A percentile compares a stretch with the other conserved stretches of the same genome.
phyloP scores from a whole-genome alignment of 2,329 filamentous ascomycete species.

The Calonectria ilicicola region DNA sequence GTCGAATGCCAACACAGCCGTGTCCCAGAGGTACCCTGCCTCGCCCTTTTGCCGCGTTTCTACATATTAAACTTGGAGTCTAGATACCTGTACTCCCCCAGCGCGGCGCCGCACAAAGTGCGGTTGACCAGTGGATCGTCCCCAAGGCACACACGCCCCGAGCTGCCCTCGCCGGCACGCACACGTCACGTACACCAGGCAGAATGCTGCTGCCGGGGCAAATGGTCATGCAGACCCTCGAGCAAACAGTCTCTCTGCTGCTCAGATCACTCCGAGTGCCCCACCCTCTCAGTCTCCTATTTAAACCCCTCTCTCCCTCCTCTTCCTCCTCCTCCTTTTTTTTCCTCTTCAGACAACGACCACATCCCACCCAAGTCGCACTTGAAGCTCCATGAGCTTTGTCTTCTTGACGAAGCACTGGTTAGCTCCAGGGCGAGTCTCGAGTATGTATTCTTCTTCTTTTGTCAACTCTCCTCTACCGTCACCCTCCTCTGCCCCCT shows the following conservation, averaged over 20 bases:
- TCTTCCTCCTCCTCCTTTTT: neutral
- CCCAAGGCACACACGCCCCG: neutral
- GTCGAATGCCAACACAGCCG: neutral
- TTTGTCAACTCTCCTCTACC: neutral
- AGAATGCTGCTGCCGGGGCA: neutral
- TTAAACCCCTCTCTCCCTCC: constrained; percentile 12
- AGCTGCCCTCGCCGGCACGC: neutral
- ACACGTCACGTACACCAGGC: neutral
- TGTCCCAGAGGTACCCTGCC: neutral
- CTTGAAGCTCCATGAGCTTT: neutral
- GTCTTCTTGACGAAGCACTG: neutral
- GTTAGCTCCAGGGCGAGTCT: neutral
- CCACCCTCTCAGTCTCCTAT: constrained; percentile 23
- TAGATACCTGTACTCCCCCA: neutral
- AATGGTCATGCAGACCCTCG: neutral
- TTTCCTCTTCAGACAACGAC: neutral
- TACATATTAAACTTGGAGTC: neutral
- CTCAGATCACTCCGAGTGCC: constrained; percentile 22
- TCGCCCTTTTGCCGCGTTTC: neutral
- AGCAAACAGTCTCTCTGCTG: constrained; percentile 3
- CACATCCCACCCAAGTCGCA: neutral
- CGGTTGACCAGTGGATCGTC: neutral
- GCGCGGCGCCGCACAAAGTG: too few relatives aligned
- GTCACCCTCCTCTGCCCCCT: neutral
- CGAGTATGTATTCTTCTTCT: neutral